Evolutionary conservation across 208 protist species (phyloP), one percentile per base, ranked within the genome.

Genomic region (Leishmania gerbilli): DNA sequence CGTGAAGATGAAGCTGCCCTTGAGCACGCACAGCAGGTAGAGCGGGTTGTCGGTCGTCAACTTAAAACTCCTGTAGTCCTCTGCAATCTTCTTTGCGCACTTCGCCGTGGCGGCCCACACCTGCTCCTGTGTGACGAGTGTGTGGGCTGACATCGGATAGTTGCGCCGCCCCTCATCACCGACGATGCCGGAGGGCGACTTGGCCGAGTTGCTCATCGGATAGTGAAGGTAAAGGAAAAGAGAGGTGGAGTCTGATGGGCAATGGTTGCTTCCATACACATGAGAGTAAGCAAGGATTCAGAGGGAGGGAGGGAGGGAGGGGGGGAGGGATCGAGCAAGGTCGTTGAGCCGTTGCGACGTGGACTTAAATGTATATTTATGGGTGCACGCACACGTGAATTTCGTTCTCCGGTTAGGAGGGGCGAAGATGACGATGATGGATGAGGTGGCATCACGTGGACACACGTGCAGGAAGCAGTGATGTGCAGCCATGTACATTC

Each of bases 1-100:
- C 2, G 92, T 91, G 84, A 98, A 97, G 47, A 96, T 85, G 78
- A 95, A 89, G 79, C 87, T 93, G 45, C 95, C 95, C 81, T 97
- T 98, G 64, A 98, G 80, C 34, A 98, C 91, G 76, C 92, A 96
- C 3, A 97, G 74, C 40, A 98, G 83, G 34, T 97, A 84, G 27
- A 97, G 90, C 4, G 92, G 91, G 86, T 97, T 97, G 27, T 78
- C 84, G 6, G 80, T 31, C 13, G 40, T 83, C 24, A 95, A 78
- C 42, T 83, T 84, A 62, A 74, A 88, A 37, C 84, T 74, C 37
- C 64, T 74, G 88, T 97, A 98, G 85, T 96, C 93, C 17, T 80
- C 68, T 1, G 92, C 95, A 60, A 97, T 98, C 67, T 85, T 84
- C 79, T 93, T 83, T 0, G 92, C 95, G 21, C 86, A 84, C 79